Evolutionary conservation across 768 basidiomycete genomes (phyloP), one percentile per base, ranked within the genome.

Genomic region (Mrakia gelida): DNA sequence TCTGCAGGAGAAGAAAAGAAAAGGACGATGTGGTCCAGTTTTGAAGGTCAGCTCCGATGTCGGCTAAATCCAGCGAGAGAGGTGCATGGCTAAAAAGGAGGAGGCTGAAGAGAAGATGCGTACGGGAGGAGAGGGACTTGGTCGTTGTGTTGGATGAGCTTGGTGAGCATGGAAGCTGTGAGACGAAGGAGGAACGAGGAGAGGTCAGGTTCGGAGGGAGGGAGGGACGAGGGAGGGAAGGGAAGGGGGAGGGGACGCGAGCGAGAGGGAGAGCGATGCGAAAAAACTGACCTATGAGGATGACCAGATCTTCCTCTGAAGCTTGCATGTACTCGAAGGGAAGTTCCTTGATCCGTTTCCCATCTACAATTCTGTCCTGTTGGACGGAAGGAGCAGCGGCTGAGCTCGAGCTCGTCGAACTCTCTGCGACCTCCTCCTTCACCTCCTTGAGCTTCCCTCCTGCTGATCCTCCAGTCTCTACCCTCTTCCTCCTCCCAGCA

Each of bases 61-160:
- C 59, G 65, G 54, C 76, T 73, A 16, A 59, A 30, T 61, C 21
- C 34, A 34, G 21, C 16, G 11, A 5, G 73, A 63, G 62, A 78
- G 54, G 65, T n/a, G n/a, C n/a, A 59, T 79, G 38, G 67, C 56
- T 79, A 76, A 76, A 83, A 81, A 78, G 79, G 32, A 28, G 32
- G 49, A 32, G 81, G 56, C 80, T 62, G 63, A 80, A 68, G 68
- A 28, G 77, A 54, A 43, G 41, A 9, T 71, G 34, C 89, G 82
- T 87, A 94, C 89, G 94, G 91, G 56, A 90, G 90, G 80, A 98
- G 87, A 77, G 94, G 92, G 84, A 99, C 94, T 83, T 89, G 90
- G 87, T 99, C 96, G 87, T 99, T 99, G 89, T 97, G 94, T 75
- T 88, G 87, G 86, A 97, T 95, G 82, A 99, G 87, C 80, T 95